A percentile compares a stretch with the other conserved stretches of the same genome.
Evolutionary conservation across 2,329 filamentous ascomycete genomes (phyloP).

Genomic region (Daldinia sp.): DNA sequence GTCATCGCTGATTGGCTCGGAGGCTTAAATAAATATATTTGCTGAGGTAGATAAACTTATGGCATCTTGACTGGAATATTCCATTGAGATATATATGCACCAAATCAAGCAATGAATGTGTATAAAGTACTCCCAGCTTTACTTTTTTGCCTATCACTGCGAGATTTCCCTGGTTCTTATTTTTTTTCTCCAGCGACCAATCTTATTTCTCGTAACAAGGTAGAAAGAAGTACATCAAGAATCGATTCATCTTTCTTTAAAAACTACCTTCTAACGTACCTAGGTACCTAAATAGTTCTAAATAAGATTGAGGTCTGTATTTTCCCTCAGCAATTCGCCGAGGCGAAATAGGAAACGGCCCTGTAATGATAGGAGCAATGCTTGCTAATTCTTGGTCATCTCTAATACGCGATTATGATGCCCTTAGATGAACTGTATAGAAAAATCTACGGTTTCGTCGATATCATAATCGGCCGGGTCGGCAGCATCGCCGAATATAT

Average conservation of each 20-base stretch:
- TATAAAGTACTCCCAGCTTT: not conserved
- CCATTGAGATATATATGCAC: slow-evolving; percentile 21
- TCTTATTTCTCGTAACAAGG: no score
- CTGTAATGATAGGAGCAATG: not conserved
- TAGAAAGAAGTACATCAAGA: no score
- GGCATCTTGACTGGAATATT: slow-evolving; percentile 10
- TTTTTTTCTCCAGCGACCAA: no score
- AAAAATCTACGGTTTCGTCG: slow-evolving; percentile 52
- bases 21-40: not conserved
- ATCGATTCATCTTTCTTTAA: no score
- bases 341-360: not conserved
- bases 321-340: not conserved
- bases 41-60: not conserved
- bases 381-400: not conserved
- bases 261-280: no score
- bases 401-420: slow-evolving; percentile 9
- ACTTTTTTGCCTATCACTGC: not conserved
- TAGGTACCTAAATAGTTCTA: no score
- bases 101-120: not conserved
- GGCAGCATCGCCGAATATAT: slow-evolving; percentile 58
- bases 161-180: no score
- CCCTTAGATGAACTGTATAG: slow-evolving; percentile 52
- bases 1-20: slow-evolving; percentile 19
- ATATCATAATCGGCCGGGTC: slow-evolving; percentile 58
- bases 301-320: not conserved